These are phyloP conservation scores for Nakazawaea molendinolei DNA, from an alignment of 805 yeast species.

Conservation along the genomic window DNA sequence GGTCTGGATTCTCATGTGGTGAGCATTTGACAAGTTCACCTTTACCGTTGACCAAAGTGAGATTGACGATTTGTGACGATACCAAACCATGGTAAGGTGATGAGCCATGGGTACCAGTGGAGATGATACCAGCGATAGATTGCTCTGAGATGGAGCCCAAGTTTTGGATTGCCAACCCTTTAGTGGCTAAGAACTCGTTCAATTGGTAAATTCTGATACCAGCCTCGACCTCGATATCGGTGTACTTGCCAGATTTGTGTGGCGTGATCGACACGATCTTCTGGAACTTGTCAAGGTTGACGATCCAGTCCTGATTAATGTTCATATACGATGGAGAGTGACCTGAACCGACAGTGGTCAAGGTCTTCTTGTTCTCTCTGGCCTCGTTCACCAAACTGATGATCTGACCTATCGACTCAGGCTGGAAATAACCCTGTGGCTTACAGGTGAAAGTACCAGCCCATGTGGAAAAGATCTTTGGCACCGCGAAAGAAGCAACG, in stretches of 20 bases:
- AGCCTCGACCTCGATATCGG: slow-evolving; percentile 93
- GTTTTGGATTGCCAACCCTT: slow-evolving; percentile 78
- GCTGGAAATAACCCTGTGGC: slow-evolving; percentile 79
- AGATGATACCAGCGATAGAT: slow-evolving; percentile 89
- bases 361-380: slow-evolving; percentile 46
- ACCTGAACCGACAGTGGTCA: slow-evolving; percentile 86
- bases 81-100: slow-evolving; percentile 89
- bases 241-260: slow-evolving; percentile 54
- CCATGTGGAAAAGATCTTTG: slow-evolving; percentile 58
- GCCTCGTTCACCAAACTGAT: slow-evolving; percentile 63
- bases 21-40: slow-evolving; percentile 71
- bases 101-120: slow-evolving; percentile 97
- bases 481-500: slow-evolving; percentile 26
- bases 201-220: slow-evolving; percentile 77
- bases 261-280: slow-evolving; percentile 41
- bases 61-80: slow-evolving; percentile 76
- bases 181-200: slow-evolving; percentile 54
- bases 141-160: slow-evolving; percentile 93
- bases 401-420: slow-evolving; percentile 63
- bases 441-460: slow-evolving; percentile 79
- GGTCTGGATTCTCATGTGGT: slow-evolving; percentile 49
- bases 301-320: slow-evolving; percentile 81
- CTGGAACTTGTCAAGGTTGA: slow-evolving; percentile 74
- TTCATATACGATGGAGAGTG: slow-evolving; percentile 93
- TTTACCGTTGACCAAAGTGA: slow-evolving; percentile 66